Base-by-base conservation (phyloP, 2,329 filamentous ascomycete species). In the Knufia petricola region DNA sequence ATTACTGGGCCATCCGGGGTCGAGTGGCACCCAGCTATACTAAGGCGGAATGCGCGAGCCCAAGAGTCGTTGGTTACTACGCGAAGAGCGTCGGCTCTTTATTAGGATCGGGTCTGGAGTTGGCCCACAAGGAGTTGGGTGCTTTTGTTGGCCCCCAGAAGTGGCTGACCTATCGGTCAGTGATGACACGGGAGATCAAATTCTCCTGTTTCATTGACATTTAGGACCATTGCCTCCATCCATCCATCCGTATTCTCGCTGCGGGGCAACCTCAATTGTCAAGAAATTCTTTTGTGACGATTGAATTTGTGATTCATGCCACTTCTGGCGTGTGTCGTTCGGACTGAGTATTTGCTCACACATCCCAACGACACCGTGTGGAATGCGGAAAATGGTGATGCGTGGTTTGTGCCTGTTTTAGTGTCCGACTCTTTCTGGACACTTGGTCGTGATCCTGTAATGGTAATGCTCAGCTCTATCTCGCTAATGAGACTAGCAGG, bases 361-460 rank as follows among this genome's bases (percentile, higher is more conserved):
- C n/a, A n/a, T 45, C 21, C 21, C 41, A 30, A 45, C 28, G 41
- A 45, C 26, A 45, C 41, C 41, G 26, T 45, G 41, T 23, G 41
- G 41, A 30, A 45, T 30, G 41, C 41, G 41, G 41, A 45, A 45
- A 45, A 23, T 45, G 41, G 21, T 45, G 41, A 45, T 45, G 41
- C 41, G 41, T 45, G 41, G 41, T 45, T 45, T 45, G 6, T 45
- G 41, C 41, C 41, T 45, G 41, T 45, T 45, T 45, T 45, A 45
- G 41, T 45, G 41, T 30, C 41, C 41, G 31, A 19, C 41, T 23
- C 41, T 45, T 30, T 45, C 41, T 45, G 41, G 41, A 23, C 41
- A 45, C 41, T 45, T 45, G 32, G 41, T 45, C 41, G 41, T 45
- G 41, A 45, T 45, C 41, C 41, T 8, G 41, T 45, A 45, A 45